phyloP scores from a whole-genome alignment of 805 yeast species.

The Ascoidea tarda region DNA sequence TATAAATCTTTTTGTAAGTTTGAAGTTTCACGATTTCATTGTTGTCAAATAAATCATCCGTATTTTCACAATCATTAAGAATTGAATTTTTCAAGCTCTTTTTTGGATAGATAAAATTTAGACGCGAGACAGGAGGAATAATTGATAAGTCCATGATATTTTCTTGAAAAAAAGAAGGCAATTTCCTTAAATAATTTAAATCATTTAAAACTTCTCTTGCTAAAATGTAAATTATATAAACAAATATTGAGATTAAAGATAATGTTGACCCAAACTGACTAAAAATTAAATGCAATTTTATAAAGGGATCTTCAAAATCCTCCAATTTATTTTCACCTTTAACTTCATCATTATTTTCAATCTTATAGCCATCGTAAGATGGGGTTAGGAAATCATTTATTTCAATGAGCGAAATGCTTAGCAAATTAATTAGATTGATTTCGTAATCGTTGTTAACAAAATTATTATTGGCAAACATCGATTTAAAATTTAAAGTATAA shows the following conservation, averaged over 20 bases:
- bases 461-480: background rate
- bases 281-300: background rate
- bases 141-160: background rate
- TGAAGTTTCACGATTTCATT: background rate
- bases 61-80: too few species aligned
- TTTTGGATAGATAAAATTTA: background rate
- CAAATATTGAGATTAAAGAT: background rate
- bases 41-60: background rate
- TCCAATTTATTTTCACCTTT: background rate
- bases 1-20: too few species aligned
- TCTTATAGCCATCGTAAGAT: background rate
- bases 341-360: background rate
- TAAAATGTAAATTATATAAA: background rate
- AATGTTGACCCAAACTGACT: background rate
- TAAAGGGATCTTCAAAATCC: background rate
- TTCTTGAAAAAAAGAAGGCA: background rate
- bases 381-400: background rate
- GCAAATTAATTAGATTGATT: background rate
- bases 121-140: background rate
- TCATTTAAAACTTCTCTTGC: background rate
- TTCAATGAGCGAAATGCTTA: background rate
- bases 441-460: conserved; percentile 4
- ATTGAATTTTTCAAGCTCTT: background rate
- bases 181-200: too few species aligned
- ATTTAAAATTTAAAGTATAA: too few species aligned